phyloP scores from a whole-genome alignment of 2,329 filamentous ascomycete species.

The Exophiala dermatitidis region DNA sequence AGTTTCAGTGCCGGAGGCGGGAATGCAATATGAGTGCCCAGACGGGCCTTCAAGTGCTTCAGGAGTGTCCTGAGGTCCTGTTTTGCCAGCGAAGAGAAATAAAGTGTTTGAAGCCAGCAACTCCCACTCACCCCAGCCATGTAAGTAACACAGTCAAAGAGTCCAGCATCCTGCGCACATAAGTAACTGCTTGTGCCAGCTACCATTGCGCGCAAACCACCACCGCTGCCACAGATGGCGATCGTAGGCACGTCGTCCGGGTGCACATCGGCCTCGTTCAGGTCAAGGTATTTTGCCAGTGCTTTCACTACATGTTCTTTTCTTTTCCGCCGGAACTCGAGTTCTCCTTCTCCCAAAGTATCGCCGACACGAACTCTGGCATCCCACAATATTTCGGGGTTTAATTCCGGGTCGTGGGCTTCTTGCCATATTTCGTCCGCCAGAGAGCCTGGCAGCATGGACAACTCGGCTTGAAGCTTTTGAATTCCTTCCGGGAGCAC shows the following conservation, averaged over 20 bases:
- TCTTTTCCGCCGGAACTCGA: constrained; percentile 62
- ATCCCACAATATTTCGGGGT: constrained; percentile 80
- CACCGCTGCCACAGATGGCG: constrained; percentile 89
- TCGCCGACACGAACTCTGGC: constrained; percentile 75
- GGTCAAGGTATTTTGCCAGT: constrained; percentile 71
- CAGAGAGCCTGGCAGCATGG: constrained; percentile 77
- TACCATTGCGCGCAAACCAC: constrained; percentile 80
- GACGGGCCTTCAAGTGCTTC: constrained; percentile 75
- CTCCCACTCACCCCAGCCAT: constrained; percentile 92
- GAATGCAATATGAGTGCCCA: constrained; percentile 86
- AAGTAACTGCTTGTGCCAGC: constrained; percentile 83
- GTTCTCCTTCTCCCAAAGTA: constrained; percentile 76
- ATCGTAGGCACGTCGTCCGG: constrained; percentile 89
- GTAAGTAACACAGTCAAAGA: constrained; percentile 93
- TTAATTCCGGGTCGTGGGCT: constrained; percentile 71
- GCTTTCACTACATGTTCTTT: constrained; percentile 62
- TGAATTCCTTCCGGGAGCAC: constrained; percentile 66
- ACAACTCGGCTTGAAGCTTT: constrained; percentile 82
- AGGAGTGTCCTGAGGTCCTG: constrained; percentile 63
- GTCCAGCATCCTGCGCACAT: constrained; percentile 73
- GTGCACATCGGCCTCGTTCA: constrained; percentile 74
- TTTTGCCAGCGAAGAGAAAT: constrained; percentile 68
- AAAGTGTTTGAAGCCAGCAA: constrained; percentile 89
- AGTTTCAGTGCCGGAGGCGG: constrained; percentile 75
- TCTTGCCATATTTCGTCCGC: constrained; percentile 92